Percentiles rank a stretch among this genome's conserved stretches.
Evolutionary conservation across 2,329 filamentous ascomycete genomes (phyloP).

Genomic region (Neopestalotiopsis rosae): DNA sequence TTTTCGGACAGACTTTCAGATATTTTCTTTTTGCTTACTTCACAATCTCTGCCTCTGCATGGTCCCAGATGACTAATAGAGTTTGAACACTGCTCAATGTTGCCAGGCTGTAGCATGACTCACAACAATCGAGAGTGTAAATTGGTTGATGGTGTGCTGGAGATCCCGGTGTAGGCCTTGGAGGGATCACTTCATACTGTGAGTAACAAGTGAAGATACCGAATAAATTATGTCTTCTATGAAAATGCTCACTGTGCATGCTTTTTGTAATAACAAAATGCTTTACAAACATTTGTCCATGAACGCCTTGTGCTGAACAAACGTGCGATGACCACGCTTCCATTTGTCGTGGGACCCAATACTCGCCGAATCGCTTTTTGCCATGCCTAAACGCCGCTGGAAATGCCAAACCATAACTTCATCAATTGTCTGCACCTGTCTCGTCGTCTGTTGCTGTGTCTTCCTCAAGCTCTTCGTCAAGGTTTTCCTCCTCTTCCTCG

Average conservation of each 20-base stretch:
- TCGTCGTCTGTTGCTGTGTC: constrained; percentile 57
- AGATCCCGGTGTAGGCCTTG: too few species aligned
- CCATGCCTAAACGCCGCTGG: constrained; percentile 15
- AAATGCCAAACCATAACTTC: constrained; percentile 19
- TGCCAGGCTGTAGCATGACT: not conserved
- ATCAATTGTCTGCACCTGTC: constrained; percentile 45
- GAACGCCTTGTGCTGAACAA: not conserved
- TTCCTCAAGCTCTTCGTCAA: constrained; percentile 48
- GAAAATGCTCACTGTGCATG: not conserved
- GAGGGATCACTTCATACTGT: too few species aligned
- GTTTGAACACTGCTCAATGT: not conserved
- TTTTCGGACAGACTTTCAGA: not conserved
- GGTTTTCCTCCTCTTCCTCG: constrained; percentile 53
- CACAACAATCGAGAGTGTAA: not conserved
- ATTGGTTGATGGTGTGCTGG: too few species aligned
- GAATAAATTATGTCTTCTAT: not conserved
- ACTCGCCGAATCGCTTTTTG: not conserved
- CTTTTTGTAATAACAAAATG: not conserved
- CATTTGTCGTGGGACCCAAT: not conserved
- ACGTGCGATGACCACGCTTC: not conserved
- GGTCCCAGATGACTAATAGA: not conserved
- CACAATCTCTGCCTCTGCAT: not conserved
- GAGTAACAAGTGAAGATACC: not conserved
- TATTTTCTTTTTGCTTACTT: not conserved
- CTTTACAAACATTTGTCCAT: not conserved